Evolutionary conservation across 345 rosid species (phyloP).

Genomic region (Hibiscus trionum): DNA sequence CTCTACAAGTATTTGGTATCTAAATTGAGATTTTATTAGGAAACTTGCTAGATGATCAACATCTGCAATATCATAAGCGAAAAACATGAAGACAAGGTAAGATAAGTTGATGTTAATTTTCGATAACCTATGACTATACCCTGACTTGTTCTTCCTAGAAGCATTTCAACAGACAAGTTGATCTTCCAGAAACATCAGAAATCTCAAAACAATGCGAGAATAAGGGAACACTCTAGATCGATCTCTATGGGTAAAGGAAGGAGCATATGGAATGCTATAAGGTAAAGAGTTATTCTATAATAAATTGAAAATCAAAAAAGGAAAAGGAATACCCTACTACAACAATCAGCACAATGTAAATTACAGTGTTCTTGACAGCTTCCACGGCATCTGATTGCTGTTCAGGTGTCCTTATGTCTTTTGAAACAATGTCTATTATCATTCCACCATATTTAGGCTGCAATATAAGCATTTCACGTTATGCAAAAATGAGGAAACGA

Average conservation of each 20-base stretch:
- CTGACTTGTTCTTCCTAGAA: too few relatives aligned
- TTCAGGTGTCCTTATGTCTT: constrained; percentile 38
- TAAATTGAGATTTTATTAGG: neutral
- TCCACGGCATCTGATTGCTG: constrained; percentile 36
- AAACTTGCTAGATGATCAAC: neutral
- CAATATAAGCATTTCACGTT: neutral
- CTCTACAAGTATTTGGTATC: too few relatives aligned
- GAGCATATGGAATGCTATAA: too few relatives aligned
- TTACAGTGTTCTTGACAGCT: constrained; percentile 41
- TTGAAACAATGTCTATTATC: constrained; percentile 59
- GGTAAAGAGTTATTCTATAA: neutral
- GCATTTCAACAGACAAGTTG: too few relatives aligned
- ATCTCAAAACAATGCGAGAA: too few relatives aligned
- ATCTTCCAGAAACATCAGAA: too few relatives aligned
- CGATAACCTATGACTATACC: neutral
- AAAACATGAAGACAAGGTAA: neutral
- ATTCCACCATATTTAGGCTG: constrained; percentile 66
- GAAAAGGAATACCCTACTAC: constrained; percentile 38
- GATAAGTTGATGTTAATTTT: neutral
- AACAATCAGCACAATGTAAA: constrained; percentile 42
- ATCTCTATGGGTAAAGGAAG: too few relatives aligned
- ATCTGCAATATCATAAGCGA: neutral
- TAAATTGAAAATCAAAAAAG: neutral
- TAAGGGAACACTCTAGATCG: too few relatives aligned
- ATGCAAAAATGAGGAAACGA: neutral